Base-by-base conservation (phyloP, 495 filamentous ascomycete species). In the Bombardia bombarda region DNA sequence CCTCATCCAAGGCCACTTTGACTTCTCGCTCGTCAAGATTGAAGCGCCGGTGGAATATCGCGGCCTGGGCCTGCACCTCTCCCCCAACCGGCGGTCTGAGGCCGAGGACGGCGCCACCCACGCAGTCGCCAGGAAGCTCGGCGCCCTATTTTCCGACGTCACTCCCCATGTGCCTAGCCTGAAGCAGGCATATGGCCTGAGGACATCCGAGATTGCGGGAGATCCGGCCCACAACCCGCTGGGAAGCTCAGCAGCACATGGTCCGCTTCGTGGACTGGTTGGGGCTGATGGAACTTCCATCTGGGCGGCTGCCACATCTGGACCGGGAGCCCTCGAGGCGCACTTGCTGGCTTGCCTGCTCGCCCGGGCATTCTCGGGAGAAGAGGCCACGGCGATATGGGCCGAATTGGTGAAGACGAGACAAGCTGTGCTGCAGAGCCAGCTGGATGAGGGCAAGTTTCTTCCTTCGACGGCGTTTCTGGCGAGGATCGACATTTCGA, bases 321-420 rank as follows among this genome's bases (percentile, higher is more conserved):
- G 31, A 10, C 21, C 32, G 17, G 22, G 23, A 14, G 42, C 42
- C 7, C 33, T 44, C n/a, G 23, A 23, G 21, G 33, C 38, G 16
- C 42, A 44, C 3, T 33, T 70, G 7, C 53, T 68, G 9, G 63
- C 58, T 9, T 69, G 66, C 44, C 47, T 71, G 43, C 55, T 71
- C 3, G 68, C 66, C 2, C 32, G 56, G 6, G 47, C 56, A 0
- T 66, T 49, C 42, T 41, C 50, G 20, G 52, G 39, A 3, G 33
- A 55, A 4, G 58, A 67, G 46, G 67, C 65, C 4, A 65, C 46
- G 12, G 58, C 62, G 0, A 49, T 68, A 3, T 70, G 66, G 57
- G 49, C 40, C 7, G 46, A 61, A 30, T 21, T 61, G 4, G 38
- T 61, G 10, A 28, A 22, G 1, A 40, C 50, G 14, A 45, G 56